Conservation (phyloP, 371 early-diverging fungal species). For the Funneliformis caledonium region DNA sequence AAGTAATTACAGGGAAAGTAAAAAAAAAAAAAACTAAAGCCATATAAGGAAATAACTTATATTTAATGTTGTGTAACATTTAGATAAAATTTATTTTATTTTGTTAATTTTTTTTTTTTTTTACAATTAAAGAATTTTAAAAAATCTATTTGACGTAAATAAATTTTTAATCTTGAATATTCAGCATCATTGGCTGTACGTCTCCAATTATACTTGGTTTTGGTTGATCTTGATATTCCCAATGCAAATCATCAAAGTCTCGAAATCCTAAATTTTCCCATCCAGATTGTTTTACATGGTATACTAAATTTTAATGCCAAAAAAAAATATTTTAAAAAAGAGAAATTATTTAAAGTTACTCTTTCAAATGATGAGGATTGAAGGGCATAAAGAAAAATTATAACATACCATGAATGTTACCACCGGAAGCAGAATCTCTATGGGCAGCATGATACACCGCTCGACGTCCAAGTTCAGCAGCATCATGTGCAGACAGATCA, state of each 20-base stretch:
- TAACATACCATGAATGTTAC: constrained; percentile 83
- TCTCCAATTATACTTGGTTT: constrained; percentile 19
- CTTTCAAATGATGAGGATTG: constrained; percentile 14
- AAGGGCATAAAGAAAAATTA: background rate
- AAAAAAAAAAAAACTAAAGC: background rate
- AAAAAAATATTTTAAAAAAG: constrained; percentile 2
- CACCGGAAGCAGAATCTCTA: constrained; percentile 99
- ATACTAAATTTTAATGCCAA: constrained; percentile 60
- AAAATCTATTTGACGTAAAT: no score
- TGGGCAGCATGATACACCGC: constrained; percentile 99
- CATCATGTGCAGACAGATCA: constrained; percentile 93
- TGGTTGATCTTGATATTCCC: constrained; percentile 61
- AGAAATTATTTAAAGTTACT: background rate
- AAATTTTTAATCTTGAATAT: no score
- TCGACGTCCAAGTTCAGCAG: constrained; percentile 93
- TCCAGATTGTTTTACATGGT: constrained; percentile 91
- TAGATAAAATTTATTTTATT: no score
- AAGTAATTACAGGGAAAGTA: background rate
- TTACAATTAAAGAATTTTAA: no score
- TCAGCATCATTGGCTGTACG: background rate
- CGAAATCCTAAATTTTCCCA: constrained; percentile 89
- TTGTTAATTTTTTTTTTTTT: no score
- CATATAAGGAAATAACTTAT: background rate
- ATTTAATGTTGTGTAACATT: no score
- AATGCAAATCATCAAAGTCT: constrained; percentile 91